Evolutionary conservation across 1,139 yeast species (phyloP).

Genomic region (Scheffersomyces segobiensis): DNA sequence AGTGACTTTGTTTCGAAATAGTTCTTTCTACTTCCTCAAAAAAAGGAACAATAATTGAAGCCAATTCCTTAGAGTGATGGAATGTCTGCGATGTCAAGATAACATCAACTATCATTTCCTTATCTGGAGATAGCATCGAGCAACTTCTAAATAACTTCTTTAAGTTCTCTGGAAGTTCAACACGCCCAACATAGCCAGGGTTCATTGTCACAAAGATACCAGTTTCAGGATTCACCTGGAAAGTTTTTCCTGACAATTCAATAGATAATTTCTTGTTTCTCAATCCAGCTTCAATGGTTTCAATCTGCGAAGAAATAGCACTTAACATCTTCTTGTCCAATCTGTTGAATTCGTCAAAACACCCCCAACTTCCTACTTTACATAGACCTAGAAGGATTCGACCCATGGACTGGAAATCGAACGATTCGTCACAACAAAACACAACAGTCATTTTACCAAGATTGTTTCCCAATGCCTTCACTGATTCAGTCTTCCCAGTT

Average conservation of each 20-base stretch:
- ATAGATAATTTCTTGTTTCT: constrained; percentile 22
- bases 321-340: constrained; percentile 71
- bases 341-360: constrained; percentile 94
- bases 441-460: constrained; percentile 83
- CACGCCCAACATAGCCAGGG: constrained; percentile 85
- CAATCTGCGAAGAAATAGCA: constrained; percentile 84
- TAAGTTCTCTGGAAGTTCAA: constrained; percentile 81
- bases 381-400: constrained; percentile 82
- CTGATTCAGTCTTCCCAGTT: constrained; percentile 92
- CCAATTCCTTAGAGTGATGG: constrained; percentile 42
- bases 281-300: constrained; percentile 63
- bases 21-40: constrained; percentile 42
- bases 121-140: constrained; percentile 76
- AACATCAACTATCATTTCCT: constrained; percentile 67
- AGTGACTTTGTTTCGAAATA: constrained; percentile 65
- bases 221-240: constrained; percentile 50
- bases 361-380: constrained; percentile 90
- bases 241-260: constrained; percentile 50
- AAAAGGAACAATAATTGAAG: constrained; percentile 55
- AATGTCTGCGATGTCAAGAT: constrained; percentile 76
- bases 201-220: constrained; percentile 92
- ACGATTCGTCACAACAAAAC: constrained; percentile 88
- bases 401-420: constrained; percentile 80
- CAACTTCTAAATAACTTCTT: constrained; percentile 76
- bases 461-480: constrained; percentile 79